Conservation (phyloP, 345 rosid genomes). For the Gossypium arboreum region DNA sequence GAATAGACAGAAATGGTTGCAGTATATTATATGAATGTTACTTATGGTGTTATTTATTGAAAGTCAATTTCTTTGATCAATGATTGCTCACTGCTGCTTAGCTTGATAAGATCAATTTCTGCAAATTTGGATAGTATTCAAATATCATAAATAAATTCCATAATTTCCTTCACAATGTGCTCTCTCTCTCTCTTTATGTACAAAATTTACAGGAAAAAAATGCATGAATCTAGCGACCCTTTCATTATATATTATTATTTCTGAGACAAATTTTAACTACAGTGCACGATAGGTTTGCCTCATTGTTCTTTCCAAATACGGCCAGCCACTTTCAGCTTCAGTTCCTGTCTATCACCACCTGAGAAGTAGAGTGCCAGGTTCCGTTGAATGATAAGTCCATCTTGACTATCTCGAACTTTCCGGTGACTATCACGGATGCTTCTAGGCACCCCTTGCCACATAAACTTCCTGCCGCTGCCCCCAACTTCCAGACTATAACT, state of each 20-base stretch:
- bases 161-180: neutral
- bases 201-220: constrained; percentile 16
- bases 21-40: too few species aligned
- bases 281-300: neutral
- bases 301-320: constrained; percentile 85
- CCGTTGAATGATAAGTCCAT: constrained; percentile 74
- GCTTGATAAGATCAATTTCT: neutral
- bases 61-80: too few species aligned
- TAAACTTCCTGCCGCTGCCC: constrained; percentile 62
- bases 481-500: constrained; percentile 87
- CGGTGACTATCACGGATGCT: constrained; percentile 84
- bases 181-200: constrained; percentile 2
- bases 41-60: too few species aligned
- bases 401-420: constrained; percentile 87
- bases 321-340: constrained; percentile 78
- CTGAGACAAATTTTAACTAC: neutral
- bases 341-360: constrained; percentile 73
- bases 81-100: too few species aligned
- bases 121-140: neutral
- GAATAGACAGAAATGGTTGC: too few species aligned
- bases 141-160: neutral
- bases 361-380: constrained; percentile 86
- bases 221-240: neutral
- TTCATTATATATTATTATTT: neutral
- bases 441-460: constrained; percentile 85